phyloP scores from a whole-genome alignment of 257 asterid species.

The Oldenlandia corymbosa region DNA sequence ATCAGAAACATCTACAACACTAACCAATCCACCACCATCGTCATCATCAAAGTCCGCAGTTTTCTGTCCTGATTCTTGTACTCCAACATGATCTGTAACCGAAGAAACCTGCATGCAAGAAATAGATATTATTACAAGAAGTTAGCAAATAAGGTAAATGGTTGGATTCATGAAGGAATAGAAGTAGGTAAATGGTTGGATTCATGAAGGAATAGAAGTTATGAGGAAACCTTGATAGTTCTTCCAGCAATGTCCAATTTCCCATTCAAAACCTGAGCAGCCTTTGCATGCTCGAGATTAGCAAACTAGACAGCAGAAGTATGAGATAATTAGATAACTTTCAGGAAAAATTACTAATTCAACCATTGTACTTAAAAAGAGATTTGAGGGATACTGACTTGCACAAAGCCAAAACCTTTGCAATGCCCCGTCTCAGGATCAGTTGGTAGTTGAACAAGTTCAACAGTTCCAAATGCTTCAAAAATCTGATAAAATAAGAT shows the following conservation, averaged over 20 bases:
- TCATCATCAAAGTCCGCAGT: conserved; percentile 99
- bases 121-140: conserved; percentile 3
- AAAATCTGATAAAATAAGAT: conserved; percentile 48
- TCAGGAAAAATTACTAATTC: background rate
- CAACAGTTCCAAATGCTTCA: conserved; percentile 98
- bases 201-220: background rate
- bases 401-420: conserved; percentile 99
- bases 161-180: background rate
- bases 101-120: conserved; percentile 69
- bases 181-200: background rate
- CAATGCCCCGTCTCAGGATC: conserved; percentile 99
- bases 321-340: conserved; percentile 12
- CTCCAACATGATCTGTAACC: conserved; percentile 81
- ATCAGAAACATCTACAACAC: conserved; percentile 17
- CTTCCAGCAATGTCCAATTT: conserved; percentile 96
- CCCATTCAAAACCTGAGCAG: conserved; percentile 90
- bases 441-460: conserved; percentile 95
- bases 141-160: conserved; percentile 3
- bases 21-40: conserved; percentile 98
- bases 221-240: conserved; percentile 62
- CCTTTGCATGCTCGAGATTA: conserved; percentile 90
- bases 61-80: conserved; percentile 83
- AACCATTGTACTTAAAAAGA: background rate
- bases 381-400: conserved; percentile 50
- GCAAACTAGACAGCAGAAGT: conserved; percentile 47